These are phyloP conservation scores for Malbranchea cinnamomea DNA, from an alignment of 2,329 filamentous ascomycete genomes.

Conservation along the genomic window DNA sequence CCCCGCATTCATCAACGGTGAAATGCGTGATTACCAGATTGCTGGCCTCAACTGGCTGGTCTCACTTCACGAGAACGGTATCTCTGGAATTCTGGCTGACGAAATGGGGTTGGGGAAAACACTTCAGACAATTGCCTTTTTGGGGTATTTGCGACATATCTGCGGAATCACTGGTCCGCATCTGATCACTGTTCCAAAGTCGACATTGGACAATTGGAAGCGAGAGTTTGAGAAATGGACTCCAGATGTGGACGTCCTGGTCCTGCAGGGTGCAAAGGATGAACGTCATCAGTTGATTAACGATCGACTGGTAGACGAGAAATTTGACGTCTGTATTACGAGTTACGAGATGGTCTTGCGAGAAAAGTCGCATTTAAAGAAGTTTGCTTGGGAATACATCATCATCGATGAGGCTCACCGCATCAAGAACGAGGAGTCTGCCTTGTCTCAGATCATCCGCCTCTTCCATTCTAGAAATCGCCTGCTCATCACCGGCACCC, in stretches of 20 bases:
- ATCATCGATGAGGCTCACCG: slow-evolving; percentile 97
- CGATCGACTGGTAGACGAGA: slow-evolving; percentile 78
- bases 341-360: slow-evolving; percentile 98
- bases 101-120: slow-evolving; percentile 99
- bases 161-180: slow-evolving; percentile 83
- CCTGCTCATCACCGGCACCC: slow-evolving; percentile 88
- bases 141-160: slow-evolving; percentile 86
- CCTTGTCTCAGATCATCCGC: slow-evolving; percentile 87
- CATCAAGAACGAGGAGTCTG: slow-evolving; percentile 99
- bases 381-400: slow-evolving; percentile 99
- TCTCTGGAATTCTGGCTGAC: slow-evolving; percentile 91
- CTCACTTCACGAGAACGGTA: slow-evolving; percentile 94
- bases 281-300: slow-evolving; percentile 79
- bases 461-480: slow-evolving; percentile 92
- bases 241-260: slow-evolving; percentile 83
- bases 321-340: slow-evolving; percentile 95
- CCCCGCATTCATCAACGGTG: slow-evolving; percentile 70
- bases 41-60: slow-evolving; percentile 95
- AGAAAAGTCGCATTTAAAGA: slow-evolving; percentile 87
- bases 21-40: slow-evolving; percentile 94
- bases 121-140: slow-evolving; percentile 88
- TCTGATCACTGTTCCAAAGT: slow-evolving; percentile 84
- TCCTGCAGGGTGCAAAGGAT: slow-evolving; percentile 89
- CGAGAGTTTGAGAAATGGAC: slow-evolving; percentile 90
- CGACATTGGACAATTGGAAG: slow-evolving; percentile 96